A percentile compares a stretch with the other conserved stretches of the same genome.
These are phyloP conservation scores for Graphilbum sp. DNA, from an alignment of 2,329 filamentous ascomycete species.

Conservation along the genomic window DNA sequence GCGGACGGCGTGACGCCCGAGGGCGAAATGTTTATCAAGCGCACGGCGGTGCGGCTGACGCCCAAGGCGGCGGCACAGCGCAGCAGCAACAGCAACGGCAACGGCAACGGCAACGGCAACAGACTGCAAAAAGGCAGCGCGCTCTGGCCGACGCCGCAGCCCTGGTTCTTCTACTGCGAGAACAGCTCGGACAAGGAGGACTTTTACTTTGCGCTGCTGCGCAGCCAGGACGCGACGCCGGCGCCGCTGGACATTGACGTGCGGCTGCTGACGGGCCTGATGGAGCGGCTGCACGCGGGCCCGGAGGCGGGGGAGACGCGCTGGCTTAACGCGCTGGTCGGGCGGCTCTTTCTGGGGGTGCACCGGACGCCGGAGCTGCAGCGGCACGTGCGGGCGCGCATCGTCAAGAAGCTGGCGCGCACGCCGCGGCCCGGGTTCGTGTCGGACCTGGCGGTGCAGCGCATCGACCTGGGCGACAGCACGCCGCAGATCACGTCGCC, in stretches of 20 bases:
- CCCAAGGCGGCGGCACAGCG: conserved; percentile 35
- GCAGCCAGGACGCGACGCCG: conserved; percentile 62
- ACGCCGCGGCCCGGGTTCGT: conserved; percentile 88
- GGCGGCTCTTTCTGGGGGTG: conserved; percentile 71
- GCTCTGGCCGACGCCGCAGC: conserved; percentile 41
- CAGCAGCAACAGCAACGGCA: no score
- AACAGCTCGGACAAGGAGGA: conserved; percentile 96
- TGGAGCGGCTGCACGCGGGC: conserved; percentile 79
- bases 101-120: no score
- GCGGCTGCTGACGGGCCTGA: conserved; percentile 73
- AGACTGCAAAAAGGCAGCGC: conserved; percentile 29
- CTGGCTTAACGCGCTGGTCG: conserved; percentile 86
- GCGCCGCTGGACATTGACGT: conserved; percentile 63
- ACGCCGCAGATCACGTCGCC: conserved; percentile 83
- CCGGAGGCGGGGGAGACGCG: conserved; percentile 81
- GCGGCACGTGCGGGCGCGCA: conserved; percentile 62
- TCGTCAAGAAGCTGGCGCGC: conserved; percentile 89
- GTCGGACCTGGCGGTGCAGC: conserved; percentile 64
- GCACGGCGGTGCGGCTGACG: conserved; percentile 73
- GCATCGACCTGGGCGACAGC: conserved; percentile 72
- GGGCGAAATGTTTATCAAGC: conserved; percentile 88
- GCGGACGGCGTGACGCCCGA: conserved; percentile 62
- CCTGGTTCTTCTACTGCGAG: conserved; percentile 89
- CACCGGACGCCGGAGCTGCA: conserved; percentile 76
- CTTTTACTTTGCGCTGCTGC: conserved; percentile 86